Base-by-base conservation (phyloP, 2,329 filamentous ascomycete genomes). In the Paecilomyces sp. region DNA sequence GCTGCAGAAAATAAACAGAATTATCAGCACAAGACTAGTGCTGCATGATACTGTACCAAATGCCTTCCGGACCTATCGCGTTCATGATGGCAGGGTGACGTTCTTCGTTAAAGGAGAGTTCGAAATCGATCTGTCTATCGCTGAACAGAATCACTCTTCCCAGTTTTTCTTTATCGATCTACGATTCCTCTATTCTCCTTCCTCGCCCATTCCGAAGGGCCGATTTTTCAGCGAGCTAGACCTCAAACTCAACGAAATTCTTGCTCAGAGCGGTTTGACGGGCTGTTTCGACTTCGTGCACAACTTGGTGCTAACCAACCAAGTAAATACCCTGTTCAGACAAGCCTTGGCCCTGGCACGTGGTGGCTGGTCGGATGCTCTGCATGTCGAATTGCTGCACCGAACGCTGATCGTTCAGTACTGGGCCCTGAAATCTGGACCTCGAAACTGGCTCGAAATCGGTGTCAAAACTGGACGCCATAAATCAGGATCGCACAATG, bases 111-210 rank as follows among this genome's bases (percentile, higher is more conserved):
- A 85, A 2, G 85, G 85, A 57, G 93, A 97, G 72, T 97, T 97
- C 67, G 93, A 97, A 72, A 85, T 97, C 22, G 94, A 97, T 71
- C 83, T 99, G 57, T 92, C 92, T 0, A 89, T 97, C 63, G 91
- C 90, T 18, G 89, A 92, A 66, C 92, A 97, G 70, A 88, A 94
- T 64, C 85, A 87, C 18, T 81, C 86, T 33, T 88, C 89, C 58
- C 92, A 95, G 67, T 95, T 96, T 70, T 97, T 89, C 82, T 96
- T 97, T 70, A 90, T 97, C 62, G 92, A 97, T 72, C 87, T 97
- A 67, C 86, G 92, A 61, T 92, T 96, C 66, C 78, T 87, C 13
- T 99, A 96, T 72, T 82, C 79, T 8, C 93, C 93, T 1, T 82
- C 86, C 7, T 78, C 82, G 0, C 82, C 89, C 0, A 75, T 95